A percentile compares a stretch with the other conserved stretches of the same genome.
Conservation (phyloP, 1,284 basidiomycete species). For the Phlebopus sp. region DNA sequence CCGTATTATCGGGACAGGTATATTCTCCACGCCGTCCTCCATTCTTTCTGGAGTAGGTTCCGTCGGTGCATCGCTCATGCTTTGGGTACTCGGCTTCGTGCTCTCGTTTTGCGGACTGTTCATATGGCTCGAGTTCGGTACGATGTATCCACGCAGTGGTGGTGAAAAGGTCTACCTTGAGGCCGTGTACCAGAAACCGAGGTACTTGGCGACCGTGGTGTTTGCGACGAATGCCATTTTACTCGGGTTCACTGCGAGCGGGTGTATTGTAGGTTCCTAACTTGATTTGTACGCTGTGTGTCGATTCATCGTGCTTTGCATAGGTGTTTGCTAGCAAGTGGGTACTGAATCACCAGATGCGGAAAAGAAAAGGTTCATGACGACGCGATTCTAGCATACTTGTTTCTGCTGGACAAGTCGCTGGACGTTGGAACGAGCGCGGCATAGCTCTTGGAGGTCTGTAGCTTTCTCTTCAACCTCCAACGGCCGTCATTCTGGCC, state of each 20-base stretch:
- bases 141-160: constrained; percentile 52
- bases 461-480: constrained; percentile 1
- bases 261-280: constrained; percentile 48
- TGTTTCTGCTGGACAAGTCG: constrained; percentile 40
- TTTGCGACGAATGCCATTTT: constrained; percentile 49
- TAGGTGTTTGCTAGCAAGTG: constrained; percentile 42
- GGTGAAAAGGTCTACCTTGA: constrained; percentile 59
- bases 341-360: constrained; percentile 2
- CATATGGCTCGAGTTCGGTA: constrained; percentile 57
- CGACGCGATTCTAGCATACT: constrained; percentile 40
- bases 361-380: not conserved
- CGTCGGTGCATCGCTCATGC: constrained; percentile 51
- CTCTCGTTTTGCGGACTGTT: constrained; percentile 52
- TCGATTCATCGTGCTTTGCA: not conserved
- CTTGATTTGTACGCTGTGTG: too few species aligned
- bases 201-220: constrained; percentile 45
- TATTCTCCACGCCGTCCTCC: constrained; percentile 61
- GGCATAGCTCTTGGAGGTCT: constrained; percentile 56
- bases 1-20: constrained; percentile 57
- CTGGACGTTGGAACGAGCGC: constrained; percentile 48
- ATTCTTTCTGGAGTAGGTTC: constrained; percentile 50
- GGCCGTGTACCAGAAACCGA: constrained; percentile 45
- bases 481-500: not conserved
- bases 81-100: constrained; percentile 55
- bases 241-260: constrained; percentile 51